Base-by-base conservation (phyloP, 2,329 filamentous ascomycete species). In the Tolypocladium tropicale region DNA sequence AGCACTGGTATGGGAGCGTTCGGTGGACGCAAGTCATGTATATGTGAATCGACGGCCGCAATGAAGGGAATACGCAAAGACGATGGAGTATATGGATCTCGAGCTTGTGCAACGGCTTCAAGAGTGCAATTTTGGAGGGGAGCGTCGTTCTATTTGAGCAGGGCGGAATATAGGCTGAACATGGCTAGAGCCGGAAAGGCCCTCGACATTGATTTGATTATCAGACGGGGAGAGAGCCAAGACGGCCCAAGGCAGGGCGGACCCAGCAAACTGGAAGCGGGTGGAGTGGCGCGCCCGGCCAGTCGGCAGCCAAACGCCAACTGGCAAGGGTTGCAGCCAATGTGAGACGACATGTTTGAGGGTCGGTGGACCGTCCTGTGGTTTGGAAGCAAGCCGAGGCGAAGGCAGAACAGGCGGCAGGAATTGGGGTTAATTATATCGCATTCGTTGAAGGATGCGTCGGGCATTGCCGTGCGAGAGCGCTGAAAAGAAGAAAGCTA, bases 201-300 rank as follows among this genome's bases (percentile, higher is more conserved):
- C 43, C 18, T 18, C 46, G 16, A n/a, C 25, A 10, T n/a, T n/a
- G 28, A 49, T 49, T 49, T 18, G 28, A 49, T 49, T 3, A 6
- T 7, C 3, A 21, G 18, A 30, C n/a, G n/a, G 2, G n/a, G 46
- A 48, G 25, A n/a, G 16, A 48, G 43, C 43, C 6, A 48, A 28
- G 41, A 46, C 41, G 6, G 23, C 23, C 18, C 23, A 6, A 46
- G 41, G 23, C 16, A 49, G 46, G 37, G 46, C 55, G 53, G 48
- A 41, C 53, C 53, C 53, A 52, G 46, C 53, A 39, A 21, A 21
- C 25, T 43, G 46, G 53, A 25, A 55, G 25, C n/a, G 49, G 48
- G 53, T 55, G 53, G 53, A 43, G 41, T 41, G 53, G 36, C 32
- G 21, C 21, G n/a, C n/a, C n/a, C n/a, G n/a, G n/a, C n/a, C n/a